Conservation (phyloP, 768 basidiomycete genomes). For the Tylopilus sp. region DNA sequence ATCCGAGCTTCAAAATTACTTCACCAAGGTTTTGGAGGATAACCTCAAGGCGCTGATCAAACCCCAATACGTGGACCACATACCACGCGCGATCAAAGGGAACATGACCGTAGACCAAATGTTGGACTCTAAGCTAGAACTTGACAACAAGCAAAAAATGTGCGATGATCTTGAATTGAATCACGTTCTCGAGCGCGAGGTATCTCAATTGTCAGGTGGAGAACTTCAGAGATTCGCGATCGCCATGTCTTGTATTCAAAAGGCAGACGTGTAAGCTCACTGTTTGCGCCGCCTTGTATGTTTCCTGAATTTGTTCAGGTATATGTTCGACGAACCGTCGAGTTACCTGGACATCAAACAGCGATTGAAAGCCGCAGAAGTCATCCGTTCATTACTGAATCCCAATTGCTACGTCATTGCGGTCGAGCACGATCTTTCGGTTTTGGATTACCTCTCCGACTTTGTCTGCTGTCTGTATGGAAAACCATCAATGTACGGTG, state of each 20-base stretch:
- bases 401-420: slow-evolving; percentile 92
- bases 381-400: slow-evolving; percentile 82
- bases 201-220: slow-evolving; percentile 87
- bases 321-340: slow-evolving; percentile 99
- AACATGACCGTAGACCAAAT: slow-evolving; percentile 82
- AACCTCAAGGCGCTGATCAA: slow-evolving; percentile 98
- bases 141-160: slow-evolving; percentile 84
- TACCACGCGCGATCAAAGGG: slow-evolving; percentile 93
- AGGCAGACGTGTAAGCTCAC: slow-evolving; percentile 83
- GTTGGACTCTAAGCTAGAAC: slow-evolving; percentile 88
- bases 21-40: slow-evolving; percentile 98
- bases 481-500: slow-evolving; percentile 95
- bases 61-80: slow-evolving; percentile 99
- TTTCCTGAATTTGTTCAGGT: slow-evolving; percentile 43
- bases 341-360: slow-evolving; percentile 97
- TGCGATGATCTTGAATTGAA: slow-evolving; percentile 85
- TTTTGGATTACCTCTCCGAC: slow-evolving; percentile 97
- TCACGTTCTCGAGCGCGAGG: slow-evolving; percentile 81
- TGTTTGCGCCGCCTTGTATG: not conserved
- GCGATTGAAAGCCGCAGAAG: slow-evolving; percentile 90
- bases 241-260: slow-evolving; percentile 94
- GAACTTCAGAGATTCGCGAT: slow-evolving; percentile 98
- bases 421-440: slow-evolving; percentile 98
- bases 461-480: slow-evolving; percentile 98
- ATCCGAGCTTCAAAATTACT: slow-evolving; percentile 98